Base-by-base conservation (phyloP, 306 rosid genomes). In the Carpinus viminea region DNA sequence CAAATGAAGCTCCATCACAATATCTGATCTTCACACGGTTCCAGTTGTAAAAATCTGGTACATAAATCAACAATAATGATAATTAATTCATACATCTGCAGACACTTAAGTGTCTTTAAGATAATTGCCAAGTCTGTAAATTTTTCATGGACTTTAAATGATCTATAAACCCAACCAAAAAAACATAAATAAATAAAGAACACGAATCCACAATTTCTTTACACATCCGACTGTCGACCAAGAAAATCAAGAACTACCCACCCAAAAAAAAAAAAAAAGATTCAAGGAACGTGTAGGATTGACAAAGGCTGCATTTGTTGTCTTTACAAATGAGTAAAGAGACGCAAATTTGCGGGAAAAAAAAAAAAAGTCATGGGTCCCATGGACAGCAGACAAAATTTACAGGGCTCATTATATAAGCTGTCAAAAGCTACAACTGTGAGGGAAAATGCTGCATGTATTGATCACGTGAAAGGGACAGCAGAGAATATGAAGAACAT, bases 1-100 rank as follows among this genome's bases (percentile, higher is more conserved):
- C 88, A 82, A 93, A 96, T 41, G 99, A 96, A 68, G 91, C 99
- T 86, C 98, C 98, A 81, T 96, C 99, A 72, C 99, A 96, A 43
- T 93, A 93, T 85, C 99, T 89, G 71, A 96, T 77, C 86, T 96
- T 96, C 80, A 96, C 99, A 9, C 97, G 93, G 92, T 96, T 96
- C 99, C 98, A 92, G 62, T 93, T 95, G 87, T 93, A 95, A 85
- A 96, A 96, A 81, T 96, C 97, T 96, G 94, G 75, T 61, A 36
- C 71, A 87, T 41, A 41, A 41, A 41, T 41, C 5, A 41, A 41
- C 6, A 36, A 3, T 21, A 77, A 12, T 8, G 4, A 31, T 76
- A 21, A 60, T 31, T 13, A 50, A 53, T 9, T n/a, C n/a, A n/a
- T 9, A 21, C 17, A 12, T 5, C 7, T 46, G 3, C 26, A 24